phyloP scores from a whole-genome alignment of 1,284 basidiomycete genomes.

The Ganoderma meredithae region DNA sequence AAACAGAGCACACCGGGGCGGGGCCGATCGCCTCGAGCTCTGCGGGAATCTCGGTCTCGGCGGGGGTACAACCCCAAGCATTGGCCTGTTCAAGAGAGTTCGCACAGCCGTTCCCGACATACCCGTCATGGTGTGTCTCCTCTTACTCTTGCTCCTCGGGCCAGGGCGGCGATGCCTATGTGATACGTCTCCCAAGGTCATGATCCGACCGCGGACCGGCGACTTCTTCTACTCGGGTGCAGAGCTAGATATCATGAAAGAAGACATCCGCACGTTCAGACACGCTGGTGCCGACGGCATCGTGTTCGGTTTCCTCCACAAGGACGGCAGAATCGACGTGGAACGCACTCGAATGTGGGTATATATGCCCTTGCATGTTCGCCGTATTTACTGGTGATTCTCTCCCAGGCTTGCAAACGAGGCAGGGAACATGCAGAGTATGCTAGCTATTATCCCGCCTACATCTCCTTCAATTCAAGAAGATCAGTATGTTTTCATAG shows the following conservation, averaged over 20 bases:
- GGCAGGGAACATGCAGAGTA: conserved; percentile 71
- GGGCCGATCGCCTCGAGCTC: conserved; percentile 81
- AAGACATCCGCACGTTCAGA: conserved; percentile 73
- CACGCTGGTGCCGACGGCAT: conserved; percentile 65
- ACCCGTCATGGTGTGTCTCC: conserved; percentile 69
- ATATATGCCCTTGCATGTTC: not conserved
- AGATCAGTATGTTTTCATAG: conserved; percentile 80
- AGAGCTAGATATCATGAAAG: conserved; percentile 76
- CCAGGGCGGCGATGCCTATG: not conserved
- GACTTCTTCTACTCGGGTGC: conserved; percentile 75
- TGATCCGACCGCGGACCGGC: conserved; percentile 81
- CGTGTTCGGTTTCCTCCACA: conserved; percentile 72
- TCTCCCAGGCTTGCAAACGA: conserved; percentile 60
- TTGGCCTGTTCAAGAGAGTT: conserved; percentile 71
- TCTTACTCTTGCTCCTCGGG: not conserved
- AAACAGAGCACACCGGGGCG: conserved; percentile 67
- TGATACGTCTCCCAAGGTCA: conserved; percentile 54
- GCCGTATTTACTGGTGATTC: not conserved
- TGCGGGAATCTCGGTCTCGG: conserved; percentile 76
- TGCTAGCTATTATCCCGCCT: not conserved
- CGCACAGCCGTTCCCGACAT: conserved; percentile 53
- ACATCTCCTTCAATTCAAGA: not conserved
- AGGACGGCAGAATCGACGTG: conserved; percentile 67
- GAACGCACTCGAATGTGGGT: conserved; percentile 57
- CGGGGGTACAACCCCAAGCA: conserved; percentile 81